These are phyloP conservation scores for Colletotrichum scovillei DNA, from an alignment of 2,329 filamentous ascomycete species.

Conservation along the genomic window DNA sequence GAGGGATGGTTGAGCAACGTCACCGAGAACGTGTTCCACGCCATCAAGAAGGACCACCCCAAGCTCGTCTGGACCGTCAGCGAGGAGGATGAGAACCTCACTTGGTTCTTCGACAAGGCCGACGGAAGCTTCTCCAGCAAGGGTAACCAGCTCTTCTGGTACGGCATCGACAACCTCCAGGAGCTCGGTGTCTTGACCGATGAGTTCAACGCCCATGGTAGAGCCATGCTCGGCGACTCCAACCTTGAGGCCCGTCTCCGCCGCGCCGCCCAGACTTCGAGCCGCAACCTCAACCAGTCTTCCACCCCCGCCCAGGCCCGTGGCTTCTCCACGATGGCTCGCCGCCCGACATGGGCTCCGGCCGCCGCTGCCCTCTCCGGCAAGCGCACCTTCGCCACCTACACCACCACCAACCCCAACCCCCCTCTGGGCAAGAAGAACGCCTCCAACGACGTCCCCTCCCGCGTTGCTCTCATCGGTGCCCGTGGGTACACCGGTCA, in stretches of 20 bases:
- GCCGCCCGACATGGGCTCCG: slow-evolving; percentile 45
- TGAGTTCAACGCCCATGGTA: slow-evolving; percentile 85
- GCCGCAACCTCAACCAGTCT: slow-evolving; percentile 57
- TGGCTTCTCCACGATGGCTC: slow-evolving; percentile 72
- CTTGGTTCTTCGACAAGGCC: slow-evolving; percentile 98
- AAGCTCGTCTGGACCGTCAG: slow-evolving; percentile 97
- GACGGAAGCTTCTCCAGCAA: slow-evolving; percentile 89
- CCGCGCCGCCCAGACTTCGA: slow-evolving; percentile 78
- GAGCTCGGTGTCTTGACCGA: slow-evolving; percentile 86
- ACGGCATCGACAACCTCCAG: slow-evolving; percentile 83
- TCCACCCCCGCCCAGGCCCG: slow-evolving; percentile 50
- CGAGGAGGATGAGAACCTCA: slow-evolving; percentile 94
- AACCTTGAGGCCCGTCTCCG: slow-evolving; percentile 90
- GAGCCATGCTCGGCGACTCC: slow-evolving; percentile 88
- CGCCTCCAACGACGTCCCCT: slow-evolving; percentile 76
- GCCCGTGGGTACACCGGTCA: slow-evolving; percentile 95
- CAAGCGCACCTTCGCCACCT: slow-evolving; percentile 45
- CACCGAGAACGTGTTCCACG: slow-evolving; percentile 93
- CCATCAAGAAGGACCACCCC: slow-evolving; percentile 92
- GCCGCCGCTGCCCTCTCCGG: slow-evolving; percentile 28
- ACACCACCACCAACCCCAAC: slow-evolving; percentile 82
- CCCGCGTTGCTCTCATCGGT: slow-evolving; percentile 87
- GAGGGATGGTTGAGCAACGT: slow-evolving; percentile 94
- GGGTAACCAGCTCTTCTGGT: slow-evolving; percentile 96
- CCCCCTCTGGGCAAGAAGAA: slow-evolving; percentile 91